Conservation (phyloP, 768 basidiomycete species). For the Nidularia sp. region DNA sequence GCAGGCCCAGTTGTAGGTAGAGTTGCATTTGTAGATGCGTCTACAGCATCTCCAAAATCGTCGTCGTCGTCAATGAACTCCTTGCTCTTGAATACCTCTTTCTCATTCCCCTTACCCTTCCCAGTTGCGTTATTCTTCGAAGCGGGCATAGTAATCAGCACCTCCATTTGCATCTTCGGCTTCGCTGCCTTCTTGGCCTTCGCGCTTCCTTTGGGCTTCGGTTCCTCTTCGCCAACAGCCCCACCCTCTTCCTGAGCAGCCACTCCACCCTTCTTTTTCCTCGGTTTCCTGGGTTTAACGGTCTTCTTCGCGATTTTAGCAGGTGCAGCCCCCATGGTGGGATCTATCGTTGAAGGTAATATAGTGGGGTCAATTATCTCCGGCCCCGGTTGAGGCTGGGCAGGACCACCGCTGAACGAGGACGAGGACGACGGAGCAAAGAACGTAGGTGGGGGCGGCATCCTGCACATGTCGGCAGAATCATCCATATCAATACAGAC, state of each 20-base stretch:
- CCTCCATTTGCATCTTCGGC: slow-evolving; percentile 15
- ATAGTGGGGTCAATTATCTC: slow-evolving; percentile 25
- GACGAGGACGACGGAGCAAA: slow-evolving; percentile 43
- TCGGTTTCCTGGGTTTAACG: slow-evolving; percentile 4
- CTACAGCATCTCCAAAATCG: slow-evolving; percentile 14
- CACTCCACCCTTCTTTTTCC: slow-evolving; percentile 10
- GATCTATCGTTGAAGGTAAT: slow-evolving; percentile 17
- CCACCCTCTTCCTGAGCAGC: background rate
- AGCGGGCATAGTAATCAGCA: slow-evolving; percentile 12
- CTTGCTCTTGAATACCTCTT: slow-evolving; percentile 36
- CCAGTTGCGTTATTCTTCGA: slow-evolving; percentile 19
- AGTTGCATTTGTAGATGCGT: slow-evolving; percentile 2
- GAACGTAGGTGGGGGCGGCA: slow-evolving; percentile 35
- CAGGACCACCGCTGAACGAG: slow-evolving; percentile 10
- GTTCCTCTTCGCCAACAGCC: background rate
- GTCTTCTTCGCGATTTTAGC: slow-evolving; percentile 2
- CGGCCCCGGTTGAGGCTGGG: background rate
- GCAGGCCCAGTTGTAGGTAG: background rate
- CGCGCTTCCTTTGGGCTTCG: background rate
- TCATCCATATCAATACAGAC: background rate
- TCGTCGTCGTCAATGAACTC: slow-evolving; percentile 35
- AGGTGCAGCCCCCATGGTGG: background rate
- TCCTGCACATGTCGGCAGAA: slow-evolving; percentile 9
- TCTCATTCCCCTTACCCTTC: slow-evolving; percentile 23
- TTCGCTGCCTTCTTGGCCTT: slow-evolving; percentile 7